phyloP scores from a whole-genome alignment of 1,139 yeast species.

The Pichia sp. region DNA sequence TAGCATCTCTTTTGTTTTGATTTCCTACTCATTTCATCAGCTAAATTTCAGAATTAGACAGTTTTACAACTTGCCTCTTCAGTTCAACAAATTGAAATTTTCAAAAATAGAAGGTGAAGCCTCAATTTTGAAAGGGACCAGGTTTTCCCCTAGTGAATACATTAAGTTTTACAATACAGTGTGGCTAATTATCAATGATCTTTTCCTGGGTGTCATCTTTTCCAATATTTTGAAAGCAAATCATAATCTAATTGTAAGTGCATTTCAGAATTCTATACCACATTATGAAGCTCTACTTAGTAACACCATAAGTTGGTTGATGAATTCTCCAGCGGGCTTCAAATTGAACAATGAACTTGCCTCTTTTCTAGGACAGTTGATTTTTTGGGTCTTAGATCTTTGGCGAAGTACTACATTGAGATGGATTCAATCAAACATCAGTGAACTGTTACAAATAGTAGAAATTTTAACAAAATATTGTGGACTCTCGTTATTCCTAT shows the following conservation, averaged over 20 bases:
- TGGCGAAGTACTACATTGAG: constrained; percentile 45
- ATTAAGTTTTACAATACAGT: constrained; percentile 82
- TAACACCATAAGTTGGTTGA: constrained; percentile 63
- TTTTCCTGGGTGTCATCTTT: constrained; percentile 64
- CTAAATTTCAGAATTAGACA: constrained; percentile 75
- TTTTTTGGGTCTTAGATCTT: constrained; percentile 75
- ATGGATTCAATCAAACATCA: constrained; percentile 18
- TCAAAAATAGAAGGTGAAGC: constrained; percentile 27
- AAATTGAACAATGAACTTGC: constrained; percentile 87
- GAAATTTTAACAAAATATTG: constrained; percentile 44
- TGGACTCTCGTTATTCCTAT: constrained; percentile 67
- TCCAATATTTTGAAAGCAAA: constrained; percentile 50
- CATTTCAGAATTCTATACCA: constrained; percentile 2
- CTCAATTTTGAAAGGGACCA: constrained; percentile 32
- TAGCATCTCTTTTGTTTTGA: constrained; percentile 9
- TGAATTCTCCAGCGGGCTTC: constrained; percentile 90
- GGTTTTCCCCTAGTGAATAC: constrained; percentile 59
- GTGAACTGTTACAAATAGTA: constrained; percentile 30
- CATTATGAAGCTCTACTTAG: constrained; percentile 39
- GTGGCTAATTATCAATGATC: constrained; percentile 84
- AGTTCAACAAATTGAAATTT: constrained; percentile 54
- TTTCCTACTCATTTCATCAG: constrained; percentile 54
- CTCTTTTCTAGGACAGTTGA: constrained; percentile 77
- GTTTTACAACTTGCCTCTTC: constrained; percentile 74
- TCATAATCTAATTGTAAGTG: constrained; percentile 33